Evolutionary conservation across 176 grass and related monocot genomes (phyloP), one percentile per base, ranked within the genome.

Genomic region (Oryza meridionalis): DNA sequence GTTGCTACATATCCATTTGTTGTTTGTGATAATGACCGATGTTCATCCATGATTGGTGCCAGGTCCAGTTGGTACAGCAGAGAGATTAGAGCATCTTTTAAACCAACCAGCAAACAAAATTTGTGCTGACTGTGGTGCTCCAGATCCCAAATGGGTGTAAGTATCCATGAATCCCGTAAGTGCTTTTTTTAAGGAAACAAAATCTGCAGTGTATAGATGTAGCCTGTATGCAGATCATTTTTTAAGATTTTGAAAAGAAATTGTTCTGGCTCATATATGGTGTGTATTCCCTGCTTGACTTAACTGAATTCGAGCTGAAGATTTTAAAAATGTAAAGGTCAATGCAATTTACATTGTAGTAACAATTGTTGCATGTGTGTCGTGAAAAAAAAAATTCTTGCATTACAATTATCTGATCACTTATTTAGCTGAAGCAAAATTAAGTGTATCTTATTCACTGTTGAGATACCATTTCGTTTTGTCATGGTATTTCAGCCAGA

Each of bases 141-240:
- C 84, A 59, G 93, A 96, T 90, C 96, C 96, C 43, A 96, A 96
- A 96, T 99, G 96, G 91, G 93, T 92, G 93, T 99, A 96, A 86
- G 93, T 84, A 81, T 91, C 22, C 62, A 85, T 74, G 66, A 11
- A 65, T 66, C 66, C n/a, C 67, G 25, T 55, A 27, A 63, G 13
- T 68, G 13, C 1, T 40, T 67, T 47, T 31, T 49, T 49, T 49
- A 15, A 49, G 0, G 11, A 15, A 49, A 49, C 3, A 47, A 49
- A 10, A 43, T 43, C 43, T 77, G 61, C 45, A 67, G 24, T n/a
- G 5, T 26, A 26, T 59, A 78, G 19, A 12, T 49, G 2, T 49
- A 15, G 46, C 46, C n/a, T n/a, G 5, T 37, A 26, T 46, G 67
- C 49, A 53, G 42, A 37, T 35, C 11, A 35, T 0, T 84, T 24